Base-by-base conservation (phyloP, 2,329 filamentous ascomycete species). In the Exserohilum rostratum region DNA sequence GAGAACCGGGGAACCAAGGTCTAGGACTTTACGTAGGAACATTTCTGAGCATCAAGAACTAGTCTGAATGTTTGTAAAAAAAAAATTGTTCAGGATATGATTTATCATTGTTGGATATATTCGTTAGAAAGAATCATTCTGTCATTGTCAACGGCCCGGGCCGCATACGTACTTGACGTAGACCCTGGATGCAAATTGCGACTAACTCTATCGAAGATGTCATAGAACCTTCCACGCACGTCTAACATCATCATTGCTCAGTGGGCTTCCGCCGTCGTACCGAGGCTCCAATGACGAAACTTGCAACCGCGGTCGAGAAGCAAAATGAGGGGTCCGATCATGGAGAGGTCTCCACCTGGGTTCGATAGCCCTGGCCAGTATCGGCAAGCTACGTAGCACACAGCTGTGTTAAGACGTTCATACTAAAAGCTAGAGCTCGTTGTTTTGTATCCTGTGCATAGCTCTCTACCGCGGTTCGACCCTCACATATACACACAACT, bases 121-220 rank as follows among this genome's bases (percentile, higher is more conserved):
- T 45, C 15, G 25, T 30, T 15, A 17, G 33, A 7, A 5, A 25
- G 7, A 25, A 4, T 25, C 22, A 5, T 25, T 20, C 40, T 29
- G 6, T 9, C 18, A 22, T 3, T 15, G 18, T 18, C 17, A 34
- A 15, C 43, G 43, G 43, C 6, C 43, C 43, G 30, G 22, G 18
- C 43, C 30, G 30, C 30, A 15, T 2, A 45, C 11, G 20, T 22
- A 45, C 11, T 33, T 22, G 15, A 17, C 3, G 5, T 43, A 29
- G 27, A 31, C 40, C 44, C n/a, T 18, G 3, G 12, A 5, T 12
- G n/a, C 38, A 43, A 53, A 49, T 25, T 47, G 31, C 33, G 45
- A 13, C 38, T 44, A 53, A 31, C 15, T 39, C 46, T 39, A 29
- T 39, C 31, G 15, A 50, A 25, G n/a, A 53, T 49, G 38, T 39